Percentiles rank a stretch among this genome's conserved stretches.
Conservation (phyloP, 345 rosid species). For the Hypericum perforatum region DNA sequence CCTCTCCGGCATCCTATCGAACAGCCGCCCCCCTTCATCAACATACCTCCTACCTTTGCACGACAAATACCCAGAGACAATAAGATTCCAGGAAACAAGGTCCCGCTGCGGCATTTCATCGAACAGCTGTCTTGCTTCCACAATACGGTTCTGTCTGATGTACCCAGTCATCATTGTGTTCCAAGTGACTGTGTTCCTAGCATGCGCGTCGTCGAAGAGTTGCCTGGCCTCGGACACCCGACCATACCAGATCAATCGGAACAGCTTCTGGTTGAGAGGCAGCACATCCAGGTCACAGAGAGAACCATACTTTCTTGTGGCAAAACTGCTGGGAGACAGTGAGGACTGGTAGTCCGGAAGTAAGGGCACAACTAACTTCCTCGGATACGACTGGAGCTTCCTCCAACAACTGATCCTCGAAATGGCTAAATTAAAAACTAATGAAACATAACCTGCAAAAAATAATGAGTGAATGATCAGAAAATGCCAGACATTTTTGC, state of each 20-base stretch:
- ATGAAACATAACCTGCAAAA: too few relatives aligned
- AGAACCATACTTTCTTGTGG: too few relatives aligned
- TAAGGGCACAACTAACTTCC: too few relatives aligned
- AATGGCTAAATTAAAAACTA: too few relatives aligned
- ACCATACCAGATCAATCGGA: constrained; percentile 35
- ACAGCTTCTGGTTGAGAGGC: constrained; percentile 32
- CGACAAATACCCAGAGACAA: constrained; percentile 51
- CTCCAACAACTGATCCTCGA: too few relatives aligned
- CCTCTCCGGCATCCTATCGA: constrained; percentile 54
- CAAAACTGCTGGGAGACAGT: too few relatives aligned
- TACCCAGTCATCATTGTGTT: constrained; percentile 56
- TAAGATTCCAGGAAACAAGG: constrained; percentile 50
- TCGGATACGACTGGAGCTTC: too few relatives aligned
- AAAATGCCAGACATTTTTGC: too few relatives aligned
- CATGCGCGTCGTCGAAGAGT: constrained; percentile 29
- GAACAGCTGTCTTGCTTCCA: constrained; percentile 51
- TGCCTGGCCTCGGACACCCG: constrained; percentile 41
- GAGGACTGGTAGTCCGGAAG: too few relatives aligned
- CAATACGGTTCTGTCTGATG: constrained; percentile 26
- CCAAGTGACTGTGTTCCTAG: constrained; percentile 48
- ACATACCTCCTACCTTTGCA: constrained; percentile 36
- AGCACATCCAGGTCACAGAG: constrained; percentile 13
- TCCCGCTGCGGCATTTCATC: constrained; percentile 54
- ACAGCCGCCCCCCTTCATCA: constrained; percentile 43
- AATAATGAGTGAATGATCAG: too few relatives aligned